These are phyloP conservation scores for Phanerodontia chrysosporium DNA, from an alignment of 768 basidiomycete species.

Conservation along the genomic window DNA sequence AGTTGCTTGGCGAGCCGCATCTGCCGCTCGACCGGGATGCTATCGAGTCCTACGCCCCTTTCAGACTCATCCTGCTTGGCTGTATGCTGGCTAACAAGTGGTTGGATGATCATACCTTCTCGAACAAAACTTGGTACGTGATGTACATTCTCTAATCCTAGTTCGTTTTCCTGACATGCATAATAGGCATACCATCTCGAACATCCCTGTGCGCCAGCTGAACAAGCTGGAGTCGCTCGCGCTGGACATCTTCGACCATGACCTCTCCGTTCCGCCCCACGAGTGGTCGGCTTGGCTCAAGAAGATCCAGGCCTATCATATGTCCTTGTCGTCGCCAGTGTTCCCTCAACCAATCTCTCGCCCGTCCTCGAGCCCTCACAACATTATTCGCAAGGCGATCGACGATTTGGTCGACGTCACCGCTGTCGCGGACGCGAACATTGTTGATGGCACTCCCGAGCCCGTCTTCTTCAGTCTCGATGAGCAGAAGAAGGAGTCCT, in stretches of 20 bases:
- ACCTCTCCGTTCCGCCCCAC: conserved; percentile 59
- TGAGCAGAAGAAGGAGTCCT: conserved; percentile 51
- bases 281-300: conserved; percentile 73
- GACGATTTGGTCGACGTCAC: conserved; percentile 64
- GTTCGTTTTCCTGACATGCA: too few relatives aligned
- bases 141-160: not conserved
- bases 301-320: conserved; percentile 62
- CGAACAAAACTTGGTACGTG: conserved; percentile 81
- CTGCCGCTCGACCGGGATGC: conserved; percentile 42
- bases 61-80: conserved; percentile 72
- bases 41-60: conserved; percentile 58
- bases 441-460: conserved; percentile 37
- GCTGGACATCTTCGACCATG: conserved; percentile 65
- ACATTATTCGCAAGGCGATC: conserved; percentile 62
- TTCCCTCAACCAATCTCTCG: conserved; percentile 75
- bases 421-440: conserved; percentile 13
- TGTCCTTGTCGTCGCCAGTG: conserved; percentile 52
- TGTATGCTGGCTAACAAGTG: conserved; percentile 88
- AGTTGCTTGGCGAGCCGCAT: conserved; percentile 51
- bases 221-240: conserved; percentile 71
- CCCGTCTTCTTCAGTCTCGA: conserved; percentile 74
- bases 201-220: conserved; percentile 62
- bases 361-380: conserved; percentile 68
- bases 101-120: conserved; percentile 86
- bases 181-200: conserved; percentile 79